Evolutionary conservation across 106 monocot species (phyloP).

Genomic region (Xerophyta viscosa): DNA sequence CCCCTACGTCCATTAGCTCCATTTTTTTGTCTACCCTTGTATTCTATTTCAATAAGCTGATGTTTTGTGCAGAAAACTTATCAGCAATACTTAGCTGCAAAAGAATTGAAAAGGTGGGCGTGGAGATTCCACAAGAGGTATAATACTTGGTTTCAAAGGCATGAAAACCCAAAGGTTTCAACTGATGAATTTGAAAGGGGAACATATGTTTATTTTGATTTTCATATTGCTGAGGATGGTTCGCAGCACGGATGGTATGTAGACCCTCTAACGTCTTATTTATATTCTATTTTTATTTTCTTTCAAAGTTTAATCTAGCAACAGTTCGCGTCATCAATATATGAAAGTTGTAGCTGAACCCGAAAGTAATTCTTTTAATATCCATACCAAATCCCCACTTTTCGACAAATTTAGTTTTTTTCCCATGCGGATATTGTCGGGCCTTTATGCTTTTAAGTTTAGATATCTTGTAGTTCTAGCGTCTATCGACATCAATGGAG

Average conservation of each 20-base stretch:
- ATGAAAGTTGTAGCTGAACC: no score
- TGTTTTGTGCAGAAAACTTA: constrained; percentile 72
- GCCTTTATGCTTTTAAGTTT: no score
- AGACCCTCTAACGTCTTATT: no score
- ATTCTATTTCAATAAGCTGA: not conserved
- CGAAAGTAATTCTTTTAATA: no score
- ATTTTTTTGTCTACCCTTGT: not conserved
- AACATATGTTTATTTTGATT: constrained; percentile 99
- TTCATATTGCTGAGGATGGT: constrained; percentile 74
- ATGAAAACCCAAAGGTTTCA: constrained; percentile 90
- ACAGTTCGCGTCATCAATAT: no score
- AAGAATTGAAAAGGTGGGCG: constrained; percentile 84
- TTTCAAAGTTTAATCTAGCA: no score
- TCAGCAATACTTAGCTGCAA: constrained; percentile 94
- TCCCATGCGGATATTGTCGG: no score
- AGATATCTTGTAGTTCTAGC: no score
- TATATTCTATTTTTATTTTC: no score
- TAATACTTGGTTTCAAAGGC: constrained; percentile 98
- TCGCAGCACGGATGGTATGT: constrained; percentile 83
- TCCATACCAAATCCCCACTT: no score
- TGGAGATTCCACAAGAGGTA: constrained; percentile 97
- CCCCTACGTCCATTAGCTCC: not conserved
- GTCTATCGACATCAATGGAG: no score
- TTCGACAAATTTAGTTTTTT: no score
- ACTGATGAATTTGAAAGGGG: constrained; percentile 92